A percentile compares a stretch with the other conserved stretches of the same genome.
These are phyloP conservation scores for Salix arbutifolia DNA, from an alignment of 345 rosid species.

Conservation along the genomic window DNA sequence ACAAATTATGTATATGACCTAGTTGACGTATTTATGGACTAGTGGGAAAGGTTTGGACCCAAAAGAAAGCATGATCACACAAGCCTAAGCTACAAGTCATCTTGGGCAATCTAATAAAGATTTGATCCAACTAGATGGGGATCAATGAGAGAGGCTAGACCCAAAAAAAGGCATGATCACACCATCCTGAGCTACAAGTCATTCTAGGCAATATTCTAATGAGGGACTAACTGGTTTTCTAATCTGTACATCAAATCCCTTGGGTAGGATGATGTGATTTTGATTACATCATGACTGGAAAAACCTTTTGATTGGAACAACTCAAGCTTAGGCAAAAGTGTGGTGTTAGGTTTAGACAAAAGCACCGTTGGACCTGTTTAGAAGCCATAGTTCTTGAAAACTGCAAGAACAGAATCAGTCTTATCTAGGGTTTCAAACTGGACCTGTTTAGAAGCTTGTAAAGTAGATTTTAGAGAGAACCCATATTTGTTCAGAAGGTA, in stretches of 20 bases:
- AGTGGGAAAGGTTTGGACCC: too few relatives aligned
- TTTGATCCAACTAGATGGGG: too few relatives aligned
- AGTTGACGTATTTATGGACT: too few relatives aligned
- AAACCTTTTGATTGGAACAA: constrained; percentile 19
- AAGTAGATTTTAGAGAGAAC: constrained; percentile 4
- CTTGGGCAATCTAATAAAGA: too few relatives aligned
- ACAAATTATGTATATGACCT: too few relatives aligned
- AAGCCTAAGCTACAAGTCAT: too few relatives aligned
- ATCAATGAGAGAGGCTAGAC: too few relatives aligned
- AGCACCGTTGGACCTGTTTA: background rate
- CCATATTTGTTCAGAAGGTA: constrained; percentile 8
- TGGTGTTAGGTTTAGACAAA: background rate
- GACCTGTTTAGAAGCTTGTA: background rate
- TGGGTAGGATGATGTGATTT: background rate
- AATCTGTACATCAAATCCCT: background rate
- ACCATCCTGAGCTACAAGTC: too few relatives aligned
- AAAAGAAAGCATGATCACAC: too few relatives aligned
- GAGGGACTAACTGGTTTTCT: background rate
- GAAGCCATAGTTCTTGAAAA: background rate
- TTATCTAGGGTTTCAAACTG: background rate
- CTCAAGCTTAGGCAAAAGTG: constrained; percentile 10
- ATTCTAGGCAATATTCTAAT: too few relatives aligned
- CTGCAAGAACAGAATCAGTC: background rate
- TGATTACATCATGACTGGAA: constrained; percentile 6
- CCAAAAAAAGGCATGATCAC: too few relatives aligned